Percentiles rank a stretch among this genome's conserved stretches.
Conservation (phyloP, 208 protist species). For the Novymonas esmeraldas region DNA sequence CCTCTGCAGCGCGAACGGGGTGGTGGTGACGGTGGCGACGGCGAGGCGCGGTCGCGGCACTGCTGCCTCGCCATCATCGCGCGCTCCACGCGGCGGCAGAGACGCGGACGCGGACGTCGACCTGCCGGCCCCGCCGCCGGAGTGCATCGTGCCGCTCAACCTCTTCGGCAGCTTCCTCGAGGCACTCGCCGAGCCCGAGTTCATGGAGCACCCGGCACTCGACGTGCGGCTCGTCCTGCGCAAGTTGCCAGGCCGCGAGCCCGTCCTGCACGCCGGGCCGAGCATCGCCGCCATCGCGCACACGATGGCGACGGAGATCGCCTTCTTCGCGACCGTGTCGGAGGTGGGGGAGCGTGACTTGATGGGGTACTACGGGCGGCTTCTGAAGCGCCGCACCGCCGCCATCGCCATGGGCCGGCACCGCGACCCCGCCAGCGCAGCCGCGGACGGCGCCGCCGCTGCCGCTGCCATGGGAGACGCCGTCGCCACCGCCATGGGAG, state of each 20-base stretch:
- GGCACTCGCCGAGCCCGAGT: slow-evolving; percentile 55
- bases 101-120: background rate
- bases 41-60: background rate
- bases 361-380: slow-evolving; percentile 33
- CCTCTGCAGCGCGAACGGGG: slow-evolving; percentile 26
- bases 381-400: slow-evolving; percentile 36
- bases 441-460: background rate
- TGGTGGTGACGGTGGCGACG: background rate
- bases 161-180: slow-evolving; percentile 52
- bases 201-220: slow-evolving; percentile 42
- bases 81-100: background rate
- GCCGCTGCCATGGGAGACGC: background rate
- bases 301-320: slow-evolving; percentile 42
- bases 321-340: slow-evolving; percentile 48
- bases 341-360: slow-evolving; percentile 57
- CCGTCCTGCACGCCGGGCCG: slow-evolving; percentile 47
- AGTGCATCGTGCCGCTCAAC: slow-evolving; percentile 61
- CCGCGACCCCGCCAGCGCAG: background rate
- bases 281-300: slow-evolving; percentile 57
- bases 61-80: background rate
- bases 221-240: slow-evolving; percentile 57
- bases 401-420: slow-evolving; percentile 44
- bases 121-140: slow-evolving; percentile 10
- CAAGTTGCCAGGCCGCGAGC: slow-evolving; percentile 47
- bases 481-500: background rate